Conservation (phyloP, 2,329 filamentous ascomycete species). For the Diplodia mutila region DNA sequence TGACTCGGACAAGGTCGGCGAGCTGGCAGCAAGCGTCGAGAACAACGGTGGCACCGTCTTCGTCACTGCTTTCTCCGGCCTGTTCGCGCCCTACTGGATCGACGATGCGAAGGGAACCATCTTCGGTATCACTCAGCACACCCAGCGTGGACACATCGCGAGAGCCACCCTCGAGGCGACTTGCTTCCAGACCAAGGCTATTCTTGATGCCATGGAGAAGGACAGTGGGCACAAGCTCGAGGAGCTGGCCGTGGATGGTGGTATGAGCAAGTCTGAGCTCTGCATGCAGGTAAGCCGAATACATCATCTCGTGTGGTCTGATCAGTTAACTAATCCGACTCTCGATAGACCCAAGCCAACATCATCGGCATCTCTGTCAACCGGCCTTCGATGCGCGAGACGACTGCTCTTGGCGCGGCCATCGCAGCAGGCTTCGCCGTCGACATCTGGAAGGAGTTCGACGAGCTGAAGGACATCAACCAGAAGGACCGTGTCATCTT, state of each 20-base stretch:
- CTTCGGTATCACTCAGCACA: constrained; percentile 80
- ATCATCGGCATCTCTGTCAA: constrained; percentile 82
- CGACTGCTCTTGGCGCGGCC: constrained; percentile 83
- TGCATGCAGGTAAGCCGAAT: constrained; percentile 67
- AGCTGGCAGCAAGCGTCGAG: constrained; percentile 60
- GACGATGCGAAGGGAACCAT: constrained; percentile 78
- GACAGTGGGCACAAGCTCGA: constrained; percentile 73
- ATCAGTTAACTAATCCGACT: constrained; percentile 11
- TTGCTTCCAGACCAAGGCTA: constrained; percentile 84
- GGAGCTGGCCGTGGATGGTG: constrained; percentile 77
- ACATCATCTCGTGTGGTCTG: neutral
- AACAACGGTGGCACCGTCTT: constrained; percentile 79
- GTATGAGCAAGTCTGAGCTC: constrained; percentile 79
- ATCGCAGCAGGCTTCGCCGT: constrained; percentile 88
- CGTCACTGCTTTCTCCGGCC: constrained; percentile 81
- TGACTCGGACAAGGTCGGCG: constrained; percentile 60
- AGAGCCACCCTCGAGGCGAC: constrained; percentile 83
- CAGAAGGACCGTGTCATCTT: constrained; percentile 71
- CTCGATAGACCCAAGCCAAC: constrained; percentile 74
- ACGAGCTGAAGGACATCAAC: constrained; percentile 75
- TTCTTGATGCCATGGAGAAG: constrained; percentile 81
- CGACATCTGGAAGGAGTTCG: constrained; percentile 75
- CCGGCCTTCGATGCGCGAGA: constrained; percentile 86
- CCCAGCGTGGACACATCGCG: constrained; percentile 78
- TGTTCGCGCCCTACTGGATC: constrained; percentile 89